Evolutionary conservation across 768 basidiomycete genomes (phyloP).

Genomic region (Boletus coccyginus): DNA sequence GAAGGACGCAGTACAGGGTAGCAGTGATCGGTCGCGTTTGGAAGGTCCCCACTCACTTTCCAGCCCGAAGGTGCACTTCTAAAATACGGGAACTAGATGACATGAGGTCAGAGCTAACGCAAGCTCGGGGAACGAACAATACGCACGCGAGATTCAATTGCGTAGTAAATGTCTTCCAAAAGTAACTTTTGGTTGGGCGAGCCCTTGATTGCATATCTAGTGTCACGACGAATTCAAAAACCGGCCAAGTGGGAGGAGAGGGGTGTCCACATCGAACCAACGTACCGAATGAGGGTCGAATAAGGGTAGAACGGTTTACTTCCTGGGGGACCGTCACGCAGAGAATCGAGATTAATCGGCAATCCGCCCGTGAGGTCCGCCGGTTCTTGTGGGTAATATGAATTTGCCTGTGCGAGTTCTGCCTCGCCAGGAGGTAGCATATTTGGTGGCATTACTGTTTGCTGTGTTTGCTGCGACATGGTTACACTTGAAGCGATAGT

Average conservation of each 20-base stretch:
- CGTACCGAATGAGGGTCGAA: slow-evolving; percentile 85
- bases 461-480: slow-evolving; percentile 54
- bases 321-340: slow-evolving; percentile 83
- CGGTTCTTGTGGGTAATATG: slow-evolving; percentile 72
- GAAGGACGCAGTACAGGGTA: slow-evolving; percentile 3
- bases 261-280: slow-evolving; percentile 12
- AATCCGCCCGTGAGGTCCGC: slow-evolving; percentile 80
- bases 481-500: background rate
- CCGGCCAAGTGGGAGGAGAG: background rate
- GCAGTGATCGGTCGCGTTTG: background rate
- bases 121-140: background rate
- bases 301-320: slow-evolving; percentile 91
- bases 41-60: slow-evolving; percentile 59
- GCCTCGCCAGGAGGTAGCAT: slow-evolving; percentile 51
- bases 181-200: slow-evolving; percentile 84
- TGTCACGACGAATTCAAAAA: slow-evolving; percentile 6
- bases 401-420: slow-evolving; percentile 52
- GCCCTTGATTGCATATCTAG: slow-evolving; percentile 87
- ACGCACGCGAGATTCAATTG: slow-evolving; percentile 83
- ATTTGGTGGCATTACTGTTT: slow-evolving; percentile 60
- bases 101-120: slow-evolving; percentile 7
- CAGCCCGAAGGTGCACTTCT: slow-evolving; percentile 84
- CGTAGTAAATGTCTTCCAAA: slow-evolving; percentile 89
- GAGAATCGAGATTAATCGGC: slow-evolving; percentile 83
- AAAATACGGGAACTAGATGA: slow-evolving; percentile 80